These are phyloP conservation scores for Lactifluus hygrophoroides DNA, from an alignment of 768 basidiomycete genomes.

Conservation along the genomic window DNA sequence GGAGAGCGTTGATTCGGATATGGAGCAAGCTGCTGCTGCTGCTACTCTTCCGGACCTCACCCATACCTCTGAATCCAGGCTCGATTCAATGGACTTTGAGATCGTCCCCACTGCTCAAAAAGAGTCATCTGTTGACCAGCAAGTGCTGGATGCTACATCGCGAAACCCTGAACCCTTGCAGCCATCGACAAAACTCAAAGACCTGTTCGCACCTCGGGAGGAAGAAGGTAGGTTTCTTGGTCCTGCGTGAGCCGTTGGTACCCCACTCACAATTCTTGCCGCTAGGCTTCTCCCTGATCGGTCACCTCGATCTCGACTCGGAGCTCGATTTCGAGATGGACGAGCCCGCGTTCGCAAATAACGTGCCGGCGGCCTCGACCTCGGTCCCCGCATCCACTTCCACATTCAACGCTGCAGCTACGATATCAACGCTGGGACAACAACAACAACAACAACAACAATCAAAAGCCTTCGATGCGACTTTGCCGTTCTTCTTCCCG, in stretches of 20 bases:
- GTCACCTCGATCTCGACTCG: slow-evolving; percentile 64
- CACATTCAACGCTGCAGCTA: background rate
- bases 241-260: background rate
- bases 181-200: slow-evolving; percentile 42
- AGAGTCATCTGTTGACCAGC: background rate
- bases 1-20: slow-evolving; percentile 50
- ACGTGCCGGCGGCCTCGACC: background rate
- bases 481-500: slow-evolving; percentile 18
- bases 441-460: background rate
- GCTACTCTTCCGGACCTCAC: slow-evolving; percentile 10
- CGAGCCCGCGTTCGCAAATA: background rate
- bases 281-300: slow-evolving; percentile 70
- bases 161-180: background rate
- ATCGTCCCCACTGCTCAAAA: slow-evolving; percentile 1
- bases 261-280: background rate
- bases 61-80: slow-evolving; percentile 20
- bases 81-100: slow-evolving; percentile 24
- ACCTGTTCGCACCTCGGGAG: slow-evolving; percentile 63
- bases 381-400: background rate
- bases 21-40: slow-evolving; percentile 35
- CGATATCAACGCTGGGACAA: background rate
- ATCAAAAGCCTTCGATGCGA: background rate
- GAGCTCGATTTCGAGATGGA: slow-evolving; percentile 57
- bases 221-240: slow-evolving; percentile 45
- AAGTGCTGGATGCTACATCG: background rate